These are phyloP conservation scores for Cladophialophora carrionii DNA, from an alignment of 2,329 filamentous ascomycete genomes.

Conservation along the genomic window DNA sequence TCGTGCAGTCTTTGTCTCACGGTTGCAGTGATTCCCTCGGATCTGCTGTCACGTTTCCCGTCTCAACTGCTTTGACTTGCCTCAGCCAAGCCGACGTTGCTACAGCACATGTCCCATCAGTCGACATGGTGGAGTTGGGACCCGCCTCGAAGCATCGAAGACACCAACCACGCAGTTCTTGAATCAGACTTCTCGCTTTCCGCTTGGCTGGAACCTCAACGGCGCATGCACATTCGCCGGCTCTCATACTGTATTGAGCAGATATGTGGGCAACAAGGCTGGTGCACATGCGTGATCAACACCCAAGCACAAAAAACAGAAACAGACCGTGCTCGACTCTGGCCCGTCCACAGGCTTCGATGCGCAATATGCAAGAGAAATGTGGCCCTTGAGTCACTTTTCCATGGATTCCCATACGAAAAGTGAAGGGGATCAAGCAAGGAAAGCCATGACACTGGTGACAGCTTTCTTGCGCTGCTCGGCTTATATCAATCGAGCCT, in stretches of 20 bases:
- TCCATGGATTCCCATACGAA: slow-evolving; percentile 10
- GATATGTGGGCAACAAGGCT: slow-evolving; percentile 6
- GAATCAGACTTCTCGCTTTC: slow-evolving; percentile 1
- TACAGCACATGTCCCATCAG: slow-evolving; percentile 24
- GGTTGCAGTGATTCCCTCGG: slow-evolving; percentile 20
- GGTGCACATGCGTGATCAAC: slow-evolving; percentile 5
- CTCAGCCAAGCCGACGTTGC: slow-evolving; percentile 14
- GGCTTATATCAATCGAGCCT: slow-evolving; percentile 19
- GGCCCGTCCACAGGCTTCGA: slow-evolving; percentile 11
- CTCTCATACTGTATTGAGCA: not conserved
- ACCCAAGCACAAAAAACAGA: not conserved
- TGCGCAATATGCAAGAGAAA: slow-evolving; percentile 27
- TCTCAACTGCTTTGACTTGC: slow-evolving; percentile 5
- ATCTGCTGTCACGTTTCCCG: slow-evolving; percentile 11
- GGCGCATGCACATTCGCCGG: slow-evolving; percentile 5
- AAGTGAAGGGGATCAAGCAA: not conserved
- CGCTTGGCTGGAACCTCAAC: not conserved
- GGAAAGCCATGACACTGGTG: not conserved
- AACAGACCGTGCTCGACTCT: not conserved
- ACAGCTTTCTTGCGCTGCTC: not conserved
- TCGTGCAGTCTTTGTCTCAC: slow-evolving; percentile 29
- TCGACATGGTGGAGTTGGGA: not conserved
- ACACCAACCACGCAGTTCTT: slow-evolving; percentile 8
- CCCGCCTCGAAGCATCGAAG: slow-evolving; percentile 20
- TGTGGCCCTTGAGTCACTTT: slow-evolving; percentile 27